These are phyloP conservation scores for Teratosphaeria epicoccoides DNA, from an alignment of 2,329 filamentous ascomycete genomes.

Conservation along the genomic window DNA sequence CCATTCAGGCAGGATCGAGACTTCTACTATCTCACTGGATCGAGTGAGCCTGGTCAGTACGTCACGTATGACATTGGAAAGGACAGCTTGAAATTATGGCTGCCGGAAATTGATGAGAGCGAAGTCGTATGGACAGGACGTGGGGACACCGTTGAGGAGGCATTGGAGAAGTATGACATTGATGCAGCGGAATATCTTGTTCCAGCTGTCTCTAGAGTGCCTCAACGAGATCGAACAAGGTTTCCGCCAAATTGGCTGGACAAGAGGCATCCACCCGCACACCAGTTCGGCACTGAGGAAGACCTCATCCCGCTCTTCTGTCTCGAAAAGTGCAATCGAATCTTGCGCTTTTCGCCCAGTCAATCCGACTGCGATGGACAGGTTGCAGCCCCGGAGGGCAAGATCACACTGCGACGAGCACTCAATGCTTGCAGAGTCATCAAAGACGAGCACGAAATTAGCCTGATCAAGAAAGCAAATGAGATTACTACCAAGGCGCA, in stretches of 20 bases:
- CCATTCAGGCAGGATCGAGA: constrained; percentile 70
- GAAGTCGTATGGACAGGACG: constrained; percentile 89
- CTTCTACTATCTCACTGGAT: constrained; percentile 93
- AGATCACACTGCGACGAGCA: constrained; percentile 55
- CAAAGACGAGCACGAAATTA: constrained; percentile 80
- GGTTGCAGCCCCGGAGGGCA: constrained; percentile 4
- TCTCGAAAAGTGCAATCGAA: too few species aligned
- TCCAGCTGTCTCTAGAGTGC: too few species aligned
- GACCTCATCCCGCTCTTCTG: neutral
- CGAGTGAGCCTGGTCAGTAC: constrained; percentile 66
- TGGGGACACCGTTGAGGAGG: constrained; percentile 66
- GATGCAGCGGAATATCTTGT: constrained; percentile 53
- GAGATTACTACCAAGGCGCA: constrained; percentile 70
- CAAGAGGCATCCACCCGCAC: too few species aligned
- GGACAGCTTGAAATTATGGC: constrained; percentile 71
- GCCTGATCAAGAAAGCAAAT: constrained; percentile 70
- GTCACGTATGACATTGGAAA: constrained; percentile 69
- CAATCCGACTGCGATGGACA: too few species aligned
- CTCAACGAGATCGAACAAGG: too few species aligned
- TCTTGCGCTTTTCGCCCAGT: too few species aligned
- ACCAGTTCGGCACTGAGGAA: too few species aligned
- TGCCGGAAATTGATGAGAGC: constrained; percentile 79
- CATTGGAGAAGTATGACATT: constrained; percentile 65
- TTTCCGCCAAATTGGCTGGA: too few species aligned
- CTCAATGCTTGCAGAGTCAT: constrained; percentile 72